Evolutionary conservation across 1,139 yeast genomes (phyloP), one percentile per base, ranked within the genome.

Genomic region (Blastobotrys malaysiensis): DNA sequence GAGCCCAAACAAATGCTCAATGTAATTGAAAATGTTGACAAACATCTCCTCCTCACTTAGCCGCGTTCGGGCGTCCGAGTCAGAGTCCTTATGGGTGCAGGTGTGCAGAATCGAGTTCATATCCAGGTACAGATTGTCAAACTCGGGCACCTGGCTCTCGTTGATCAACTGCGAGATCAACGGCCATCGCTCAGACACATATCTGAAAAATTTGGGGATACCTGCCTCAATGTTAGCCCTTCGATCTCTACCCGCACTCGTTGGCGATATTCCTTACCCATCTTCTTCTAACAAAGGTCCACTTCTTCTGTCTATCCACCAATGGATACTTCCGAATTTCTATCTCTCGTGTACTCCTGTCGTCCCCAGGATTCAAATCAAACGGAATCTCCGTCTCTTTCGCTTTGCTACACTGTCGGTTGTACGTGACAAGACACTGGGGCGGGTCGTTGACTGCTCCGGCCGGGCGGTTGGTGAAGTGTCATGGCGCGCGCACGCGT

Each of bases 161-260:
- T 88, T 95, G 62, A 93, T 83, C 67, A 85, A 76, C 72, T 90
- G 96, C 13, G 96, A 86, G 62, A 93, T 90, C 76, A 87, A 78
- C 39, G 99, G 99, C 98, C 98, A 95, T 83, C 99, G 84, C 75
- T 95, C 99, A 53, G 98, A 89, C 76, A 93, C 90, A 77, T 89
- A 93, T 72, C 97, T 82, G 72, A 89, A 93, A 71, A 91, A 93
- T 69, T 93, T 91, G 55, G 98, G 98, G 70, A 93, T 91, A 78
- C 99, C 99, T 73, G 61, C n/a, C n/a, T n/a, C n/a, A n/a, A n/a
- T n/a, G n/a, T n/a, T n/a, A n/a, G n/a, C n/a, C n/a, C n/a, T n/a
- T n/a, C n/a, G n/a, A n/a, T n/a, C 26, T 22, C 26, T 5, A 22
- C 9, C 26, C 26, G 26, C 26, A 9, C 26, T 22, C n/a, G n/a